These are phyloP conservation scores for Urochloa ruziziensis DNA, from an alignment of 176 grass and related monocot genomes.

Conservation along the genomic window DNA sequence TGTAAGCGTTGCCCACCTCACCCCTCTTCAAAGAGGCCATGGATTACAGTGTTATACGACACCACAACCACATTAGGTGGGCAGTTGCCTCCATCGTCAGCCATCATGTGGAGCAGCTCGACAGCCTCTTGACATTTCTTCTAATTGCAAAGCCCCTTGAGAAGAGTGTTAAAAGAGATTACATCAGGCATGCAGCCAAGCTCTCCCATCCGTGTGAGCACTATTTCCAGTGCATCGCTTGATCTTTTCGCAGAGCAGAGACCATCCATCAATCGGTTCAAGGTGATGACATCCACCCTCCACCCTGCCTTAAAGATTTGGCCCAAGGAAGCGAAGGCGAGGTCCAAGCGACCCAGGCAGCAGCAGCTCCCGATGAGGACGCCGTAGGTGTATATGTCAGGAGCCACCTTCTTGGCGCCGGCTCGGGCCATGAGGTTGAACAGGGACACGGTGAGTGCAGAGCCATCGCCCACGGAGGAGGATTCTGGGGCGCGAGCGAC, in stretches of 20 bases:
- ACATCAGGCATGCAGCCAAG: conserved; percentile 27
- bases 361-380: background rate
- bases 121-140: conserved; percentile 17
- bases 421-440: background rate
- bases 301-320: background rate
- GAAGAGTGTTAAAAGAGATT: background rate
- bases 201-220: conserved; percentile 26
- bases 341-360: background rate
- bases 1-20: background rate
- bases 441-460: background rate
- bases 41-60: too few relatives aligned
- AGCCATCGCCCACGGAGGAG: too few relatives aligned
- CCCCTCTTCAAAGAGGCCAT: conserved; percentile 26
- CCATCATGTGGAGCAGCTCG: conserved; percentile 23
- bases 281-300: background rate
- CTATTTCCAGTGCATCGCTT: background rate
- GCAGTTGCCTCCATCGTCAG: background rate
- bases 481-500: too few relatives aligned
- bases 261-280: background rate
- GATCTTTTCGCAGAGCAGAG: background rate
- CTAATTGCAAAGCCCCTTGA: conserved; percentile 33
- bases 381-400: background rate
- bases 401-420: background rate
- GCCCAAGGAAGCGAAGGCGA: background rate
- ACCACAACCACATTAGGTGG: background rate